phyloP scores from a whole-genome alignment of 371 early-diverging fungal species.

The Lichtheimia corymbifera region DNA sequence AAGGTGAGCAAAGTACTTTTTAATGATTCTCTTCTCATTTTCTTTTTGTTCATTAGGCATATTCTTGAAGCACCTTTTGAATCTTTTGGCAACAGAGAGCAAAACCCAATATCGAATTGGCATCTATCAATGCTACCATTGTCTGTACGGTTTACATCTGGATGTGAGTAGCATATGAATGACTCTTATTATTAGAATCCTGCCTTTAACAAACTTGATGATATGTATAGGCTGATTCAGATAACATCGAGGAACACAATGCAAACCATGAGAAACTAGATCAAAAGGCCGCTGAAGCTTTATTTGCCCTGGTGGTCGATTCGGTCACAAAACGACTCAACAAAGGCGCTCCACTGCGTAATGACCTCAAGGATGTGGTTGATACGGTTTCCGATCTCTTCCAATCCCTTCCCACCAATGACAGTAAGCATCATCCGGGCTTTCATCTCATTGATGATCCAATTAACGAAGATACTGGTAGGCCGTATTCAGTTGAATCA shows the following conservation, averaged over 20 bases:
- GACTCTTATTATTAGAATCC: neutral
- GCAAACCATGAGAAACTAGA: conserved; percentile 46
- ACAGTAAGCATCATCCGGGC: conserved; percentile 26
- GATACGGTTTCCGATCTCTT: conserved; percentile 57
- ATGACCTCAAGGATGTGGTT: conserved; percentile 60
- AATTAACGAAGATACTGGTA: neutral
- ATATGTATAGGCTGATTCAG: conserved; percentile 52
- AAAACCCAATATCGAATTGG: conserved; percentile 30
- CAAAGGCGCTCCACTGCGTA: conserved; percentile 39
- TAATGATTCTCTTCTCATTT: neutral
- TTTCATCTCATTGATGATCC: neutral
- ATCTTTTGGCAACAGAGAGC: conserved; percentile 17
- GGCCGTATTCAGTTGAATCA: conserved; percentile 28
- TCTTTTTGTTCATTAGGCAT: conserved; percentile 22
- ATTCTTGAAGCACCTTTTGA: conserved; percentile 34
- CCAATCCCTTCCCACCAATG: conserved; percentile 51
- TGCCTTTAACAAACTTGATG: neutral
- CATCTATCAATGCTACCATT: conserved; percentile 71
- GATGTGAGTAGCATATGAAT: conserved; percentile 37
- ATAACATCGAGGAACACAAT: conserved; percentile 59
- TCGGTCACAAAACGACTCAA: conserved; percentile 40
- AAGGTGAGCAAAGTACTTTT: conserved; percentile 35
- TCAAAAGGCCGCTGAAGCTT: conserved; percentile 54
- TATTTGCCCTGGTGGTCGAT: conserved; percentile 51
- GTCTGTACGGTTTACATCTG: conserved; percentile 63